phyloP scores from a whole-genome alignment of 1,284 basidiomycete species.

The Schizophyllum amplum region DNA sequence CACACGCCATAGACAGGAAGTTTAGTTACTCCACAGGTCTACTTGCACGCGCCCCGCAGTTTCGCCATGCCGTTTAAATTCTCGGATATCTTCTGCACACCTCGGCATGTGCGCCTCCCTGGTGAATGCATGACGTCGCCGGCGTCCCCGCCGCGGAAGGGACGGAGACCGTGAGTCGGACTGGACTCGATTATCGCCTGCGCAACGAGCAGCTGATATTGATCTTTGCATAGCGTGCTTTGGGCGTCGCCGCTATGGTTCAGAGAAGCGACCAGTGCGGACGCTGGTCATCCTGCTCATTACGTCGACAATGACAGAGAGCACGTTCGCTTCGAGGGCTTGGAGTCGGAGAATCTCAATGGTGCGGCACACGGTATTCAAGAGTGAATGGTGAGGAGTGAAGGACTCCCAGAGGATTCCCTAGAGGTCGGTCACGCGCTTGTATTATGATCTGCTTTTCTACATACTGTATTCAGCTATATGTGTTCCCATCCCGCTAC shows the following conservation, averaged over 20 bases:
- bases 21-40: neutral
- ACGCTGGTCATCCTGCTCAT: neutral
- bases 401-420: too few relatives aligned
- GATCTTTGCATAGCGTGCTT: neutral
- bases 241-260: neutral
- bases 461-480: too few relatives aligned
- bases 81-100: neutral
- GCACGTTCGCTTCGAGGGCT: neutral
- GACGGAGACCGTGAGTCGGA: neutral
- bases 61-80: neutral
- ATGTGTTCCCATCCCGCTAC: too few relatives aligned
- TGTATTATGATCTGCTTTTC: too few relatives aligned
- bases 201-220: neutral
- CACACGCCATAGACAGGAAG: neutral
- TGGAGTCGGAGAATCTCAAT: neutral
- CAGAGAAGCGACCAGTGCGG: neutral
- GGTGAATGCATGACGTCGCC: neutral
- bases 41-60: neutral
- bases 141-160: neutral
- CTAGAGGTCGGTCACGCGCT: too few relatives aligned
- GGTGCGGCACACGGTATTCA: too few relatives aligned
- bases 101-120: neutral
- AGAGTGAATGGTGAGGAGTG: neutral
- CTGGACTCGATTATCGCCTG: neutral
- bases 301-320: neutral